Conservation (phyloP, 805 yeast genomes). For the Wickerhamiella occidentalis region DNA sequence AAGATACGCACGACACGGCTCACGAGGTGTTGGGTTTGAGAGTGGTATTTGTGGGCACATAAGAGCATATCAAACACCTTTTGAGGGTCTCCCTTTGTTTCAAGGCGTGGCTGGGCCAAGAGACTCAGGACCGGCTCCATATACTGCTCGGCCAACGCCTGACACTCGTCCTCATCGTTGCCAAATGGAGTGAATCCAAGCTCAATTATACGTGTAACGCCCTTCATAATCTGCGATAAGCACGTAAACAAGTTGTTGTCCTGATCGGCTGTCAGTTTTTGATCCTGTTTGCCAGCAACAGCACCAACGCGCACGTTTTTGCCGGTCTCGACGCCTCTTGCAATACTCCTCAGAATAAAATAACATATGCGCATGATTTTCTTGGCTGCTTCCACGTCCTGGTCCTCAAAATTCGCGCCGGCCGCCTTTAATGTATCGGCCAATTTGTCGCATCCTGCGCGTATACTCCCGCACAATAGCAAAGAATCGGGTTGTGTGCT, state of each 20-base stretch:
- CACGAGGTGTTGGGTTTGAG: background rate
- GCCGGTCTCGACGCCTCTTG: background rate
- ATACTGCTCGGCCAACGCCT: background rate
- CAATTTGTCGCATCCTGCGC: background rate
- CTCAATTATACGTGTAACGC: background rate
- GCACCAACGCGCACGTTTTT: background rate
- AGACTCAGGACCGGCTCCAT: background rate
- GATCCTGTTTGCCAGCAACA: background rate
- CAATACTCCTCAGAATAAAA: background rate
- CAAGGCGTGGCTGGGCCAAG: background rate
- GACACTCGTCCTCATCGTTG: slow-evolving; percentile 1
- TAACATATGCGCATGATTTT: background rate
- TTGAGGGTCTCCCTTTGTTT: background rate
- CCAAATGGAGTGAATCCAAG: background rate
- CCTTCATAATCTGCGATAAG: background rate
- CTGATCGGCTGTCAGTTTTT: background rate
- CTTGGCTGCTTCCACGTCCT: background rate
- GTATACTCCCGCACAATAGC: background rate
- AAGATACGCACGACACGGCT: background rate
- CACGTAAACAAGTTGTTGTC: background rate
- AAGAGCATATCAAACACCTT: background rate
- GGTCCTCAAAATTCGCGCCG: background rate
- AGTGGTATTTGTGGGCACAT: background rate
- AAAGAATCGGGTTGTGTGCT: background rate
- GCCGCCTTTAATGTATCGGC: background rate